Base-by-base conservation (phyloP, 2,329 filamentous ascomycete species). In the Fusarium chuoi region DNA sequence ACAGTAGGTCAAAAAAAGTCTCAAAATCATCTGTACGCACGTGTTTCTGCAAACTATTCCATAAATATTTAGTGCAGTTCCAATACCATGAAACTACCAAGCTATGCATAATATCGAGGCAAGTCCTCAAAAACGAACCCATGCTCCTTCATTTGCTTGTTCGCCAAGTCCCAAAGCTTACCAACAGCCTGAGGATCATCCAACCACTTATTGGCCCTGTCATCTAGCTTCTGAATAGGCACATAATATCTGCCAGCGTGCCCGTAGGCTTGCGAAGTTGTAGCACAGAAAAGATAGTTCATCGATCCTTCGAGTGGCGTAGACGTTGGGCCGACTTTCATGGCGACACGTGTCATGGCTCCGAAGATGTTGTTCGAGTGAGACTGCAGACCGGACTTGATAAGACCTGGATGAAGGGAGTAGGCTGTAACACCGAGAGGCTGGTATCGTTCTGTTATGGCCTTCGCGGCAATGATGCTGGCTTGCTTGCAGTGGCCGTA, bases 401-500 rank as follows among this genome's bases (percentile, higher is more conserved):
- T 66, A 17, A 79, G 57, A 1, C 77, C 77, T 0, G 76, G 77
- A 48, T 77, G 77, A 2, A 78, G 26, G 1, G 77, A 75, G 41
- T 77, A 79, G 7, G 77, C 77, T 26, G 77, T 78, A 1, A 79
- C 65, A 2, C 75, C 77, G 45, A 56, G 22, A 4, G 57, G 38
- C 9, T 46, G 28, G 22, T 77, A 77, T 5, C 71, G 76, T 22
- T 78, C 69, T 5, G 70, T 78, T 1, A 78, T 52, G 7, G 71
- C 70, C 30, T 68, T 71, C 6, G 75, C 72, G 8, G 59, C 61
- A 20, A 73, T 68, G 51, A 78, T 78, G 17, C 51, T 74, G 4
- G 70, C 76, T 14, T 75, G 68, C 44, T 78, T 78, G 41, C 70
- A 78, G 41, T 78, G 76, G 6, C 67, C 68, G 4, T 78, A 78